These are phyloP conservation scores for Stropharia rugosoannulata DNA, from an alignment of 768 basidiomycete genomes.

Conservation along the genomic window DNA sequence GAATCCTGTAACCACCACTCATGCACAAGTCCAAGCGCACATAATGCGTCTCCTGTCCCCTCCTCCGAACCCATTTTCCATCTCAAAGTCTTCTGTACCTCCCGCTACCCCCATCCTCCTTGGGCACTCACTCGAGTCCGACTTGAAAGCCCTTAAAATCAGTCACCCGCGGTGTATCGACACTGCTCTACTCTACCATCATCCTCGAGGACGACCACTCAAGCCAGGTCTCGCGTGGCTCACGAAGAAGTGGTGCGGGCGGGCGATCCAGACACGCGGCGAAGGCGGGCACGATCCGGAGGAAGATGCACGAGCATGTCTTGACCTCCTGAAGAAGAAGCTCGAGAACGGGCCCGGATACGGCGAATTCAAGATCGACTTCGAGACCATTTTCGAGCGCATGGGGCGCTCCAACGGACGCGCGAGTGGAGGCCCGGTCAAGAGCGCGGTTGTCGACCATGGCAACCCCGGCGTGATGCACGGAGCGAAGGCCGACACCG, in stretches of 20 bases:
- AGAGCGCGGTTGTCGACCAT: constrained; percentile 78
- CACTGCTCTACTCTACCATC: constrained; percentile 87
- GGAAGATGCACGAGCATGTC: constrained; percentile 88
- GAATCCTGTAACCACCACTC: constrained; percentile 68
- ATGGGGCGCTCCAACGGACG: constrained; percentile 54
- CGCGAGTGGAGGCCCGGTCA: constrained; percentile 36
- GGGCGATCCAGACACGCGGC: constrained; percentile 84
- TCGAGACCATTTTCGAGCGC: constrained; percentile 87
- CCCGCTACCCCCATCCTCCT: constrained; percentile 75
- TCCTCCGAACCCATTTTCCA: constrained; percentile 44
- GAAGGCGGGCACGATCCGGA: constrained; percentile 92
- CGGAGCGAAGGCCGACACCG: constrained; percentile 77
- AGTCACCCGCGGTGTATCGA: constrained; percentile 89
- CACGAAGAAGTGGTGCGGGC: constrained; percentile 87
- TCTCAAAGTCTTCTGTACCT: constrained; percentile 23
- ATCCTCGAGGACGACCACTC: constrained; percentile 89
- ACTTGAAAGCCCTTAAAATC: constrained; percentile 85
- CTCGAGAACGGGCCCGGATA: constrained; percentile 74
- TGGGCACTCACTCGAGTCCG: constrained; percentile 95
- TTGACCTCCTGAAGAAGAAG: constrained; percentile 84
- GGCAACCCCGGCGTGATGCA: constrained; percentile 85
- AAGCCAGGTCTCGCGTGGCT: constrained; percentile 98
- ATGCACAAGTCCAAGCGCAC: constrained; percentile 74
- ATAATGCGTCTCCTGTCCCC: constrained; percentile 64
- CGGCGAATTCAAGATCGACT: constrained; percentile 84